Evolutionary conservation across 2,329 filamentous ascomycete genomes (phyloP), one percentile per base, ranked within the genome.

Genomic region (Phyllosticta paracitricarpa): DNA sequence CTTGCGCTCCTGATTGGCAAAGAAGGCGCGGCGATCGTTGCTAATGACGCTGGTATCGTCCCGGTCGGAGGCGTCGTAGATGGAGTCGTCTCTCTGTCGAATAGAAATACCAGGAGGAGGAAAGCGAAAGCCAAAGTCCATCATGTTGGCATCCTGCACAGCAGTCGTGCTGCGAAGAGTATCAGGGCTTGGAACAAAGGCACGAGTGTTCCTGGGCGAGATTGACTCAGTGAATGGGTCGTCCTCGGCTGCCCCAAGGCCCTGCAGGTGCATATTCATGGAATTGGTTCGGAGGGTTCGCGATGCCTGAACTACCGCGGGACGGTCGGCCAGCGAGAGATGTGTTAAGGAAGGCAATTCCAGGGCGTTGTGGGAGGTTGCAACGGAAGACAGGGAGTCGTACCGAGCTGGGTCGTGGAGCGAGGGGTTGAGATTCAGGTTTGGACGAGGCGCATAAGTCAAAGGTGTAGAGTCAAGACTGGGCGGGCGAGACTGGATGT

Each of bases 1-100:
- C 6, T 28, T 54, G 17, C 60, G 62, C 28, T 63, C 62, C 28
- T 63, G 62, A 28, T 63, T 52, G 24, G 48, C 56, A 35, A 59
- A 63, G 35, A 58, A 57, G 8, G 53, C 55, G 22, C 30, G 48
- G 8, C 54, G 58, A 25, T 63, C 54, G 24, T 9, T n/a, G 30
- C 26, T 25, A 5, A 48, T 48, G 17, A 48, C 40, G 14, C 40
- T 48, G 6, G n/a, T 19, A 14, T 48, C 40, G 40, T 48, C 40
- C 40, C 14, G 40, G 3, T 54, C 51, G 24, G 10, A 22, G 5
- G 25, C 10, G 24, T 40, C 33, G 7, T 25, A 1, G 7, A 25
- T 4, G 1, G 17, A 22, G 2, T 51, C 56, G 8, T 30, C 4
- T 12, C 26, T 17, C 24, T 48, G 52, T 17, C 22, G 22, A 10